phyloP scores from a whole-genome alignment of 2,329 filamentous ascomycete species.

The Fusarium incarnatum region DNA sequence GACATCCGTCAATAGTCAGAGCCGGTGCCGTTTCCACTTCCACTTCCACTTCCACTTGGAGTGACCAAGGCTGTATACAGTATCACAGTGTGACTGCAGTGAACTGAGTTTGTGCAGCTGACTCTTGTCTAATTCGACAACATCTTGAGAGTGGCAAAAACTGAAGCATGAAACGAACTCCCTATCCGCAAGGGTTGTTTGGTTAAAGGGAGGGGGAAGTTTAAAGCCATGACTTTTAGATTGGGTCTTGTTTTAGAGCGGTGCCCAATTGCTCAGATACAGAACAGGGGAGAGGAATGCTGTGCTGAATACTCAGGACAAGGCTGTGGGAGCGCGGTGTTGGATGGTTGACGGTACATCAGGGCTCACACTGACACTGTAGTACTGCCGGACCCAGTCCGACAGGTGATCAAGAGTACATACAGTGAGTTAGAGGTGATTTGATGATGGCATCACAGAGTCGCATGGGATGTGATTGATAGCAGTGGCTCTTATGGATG shows the following conservation, averaged over 20 bases:
- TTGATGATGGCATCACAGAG: slow-evolving; percentile 17
- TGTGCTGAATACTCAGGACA: slow-evolving; percentile 10
- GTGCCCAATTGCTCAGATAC: slow-evolving; percentile 8
- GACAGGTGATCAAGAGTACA: slow-evolving; percentile 18
- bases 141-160: slow-evolving; percentile 24
- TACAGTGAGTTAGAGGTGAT: neutral
- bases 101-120: neutral
- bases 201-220: neutral
- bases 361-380: slow-evolving; percentile 2
- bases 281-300: neutral
- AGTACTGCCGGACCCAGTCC: slow-evolving; percentile 10
- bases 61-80: slow-evolving; percentile 27
- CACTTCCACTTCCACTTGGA: slow-evolving; percentile 9
- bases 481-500: neutral
- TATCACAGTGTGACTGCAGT: slow-evolving; percentile 13
- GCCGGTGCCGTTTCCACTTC: slow-evolving; percentile 9
- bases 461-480: neutral
- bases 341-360: slow-evolving; percentile 19
- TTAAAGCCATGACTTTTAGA: slow-evolving; percentile 4
- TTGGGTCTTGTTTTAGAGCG: slow-evolving; percentile 12
- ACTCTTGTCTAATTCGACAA: slow-evolving; percentile 2
- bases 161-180: neutral
- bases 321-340: slow-evolving; percentile 11
- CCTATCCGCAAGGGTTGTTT: neutral
- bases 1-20: slow-evolving; percentile 21